Percentiles rank a stretch among this genome's conserved stretches.
Evolutionary conservation across 2,329 filamentous ascomycete species (phyloP).

Genomic region (Penicillium crustosum): DNA sequence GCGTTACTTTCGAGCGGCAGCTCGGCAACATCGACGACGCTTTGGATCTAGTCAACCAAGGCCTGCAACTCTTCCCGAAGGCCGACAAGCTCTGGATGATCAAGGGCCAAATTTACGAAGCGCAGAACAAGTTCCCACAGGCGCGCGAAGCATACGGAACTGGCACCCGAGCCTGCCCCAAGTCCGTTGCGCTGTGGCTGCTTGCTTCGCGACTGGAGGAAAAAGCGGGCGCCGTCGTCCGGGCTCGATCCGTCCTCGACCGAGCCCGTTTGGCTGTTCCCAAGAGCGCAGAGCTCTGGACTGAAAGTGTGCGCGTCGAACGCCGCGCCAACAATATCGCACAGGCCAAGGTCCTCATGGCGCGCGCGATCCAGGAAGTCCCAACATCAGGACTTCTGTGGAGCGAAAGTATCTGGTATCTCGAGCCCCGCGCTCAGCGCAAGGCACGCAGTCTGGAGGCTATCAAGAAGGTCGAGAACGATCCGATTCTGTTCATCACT

Average conservation of each 20-base stretch:
- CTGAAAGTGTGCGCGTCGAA: conserved; percentile 91
- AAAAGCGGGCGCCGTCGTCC: conserved; percentile 76
- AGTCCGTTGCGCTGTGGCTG: conserved; percentile 84
- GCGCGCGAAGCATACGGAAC: conserved; percentile 87
- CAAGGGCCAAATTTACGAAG: conserved; percentile 96
- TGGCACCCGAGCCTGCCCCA: conserved; percentile 82
- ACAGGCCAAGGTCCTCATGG: conserved; percentile 91
- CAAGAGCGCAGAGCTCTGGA: conserved; percentile 81
- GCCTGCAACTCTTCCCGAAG: conserved; percentile 79
- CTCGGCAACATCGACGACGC: conserved; percentile 75
- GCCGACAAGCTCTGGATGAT: conserved; percentile 95
- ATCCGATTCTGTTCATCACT: conserved; percentile 82
- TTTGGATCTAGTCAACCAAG: conserved; percentile 82
- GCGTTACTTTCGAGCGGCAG: conserved; percentile 87
- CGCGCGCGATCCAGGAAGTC: conserved; percentile 86
- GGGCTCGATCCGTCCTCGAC: conserved; percentile 90
- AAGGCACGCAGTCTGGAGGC: conserved; percentile 90
- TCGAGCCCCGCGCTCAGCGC: conserved; percentile 87
- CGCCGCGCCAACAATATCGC: conserved; percentile 77
- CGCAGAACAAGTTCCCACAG: conserved; percentile 73
- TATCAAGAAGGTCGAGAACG: conserved; percentile 95
- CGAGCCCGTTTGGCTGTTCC: conserved; percentile 84
- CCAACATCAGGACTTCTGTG: conserved; percentile 85
- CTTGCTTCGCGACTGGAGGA: conserved; percentile 88
- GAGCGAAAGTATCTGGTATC: conserved; percentile 92